Evolutionary conservation across 2,329 filamentous ascomycete genomes (phyloP).

Genomic region (Lachnellula occidentalis): DNA sequence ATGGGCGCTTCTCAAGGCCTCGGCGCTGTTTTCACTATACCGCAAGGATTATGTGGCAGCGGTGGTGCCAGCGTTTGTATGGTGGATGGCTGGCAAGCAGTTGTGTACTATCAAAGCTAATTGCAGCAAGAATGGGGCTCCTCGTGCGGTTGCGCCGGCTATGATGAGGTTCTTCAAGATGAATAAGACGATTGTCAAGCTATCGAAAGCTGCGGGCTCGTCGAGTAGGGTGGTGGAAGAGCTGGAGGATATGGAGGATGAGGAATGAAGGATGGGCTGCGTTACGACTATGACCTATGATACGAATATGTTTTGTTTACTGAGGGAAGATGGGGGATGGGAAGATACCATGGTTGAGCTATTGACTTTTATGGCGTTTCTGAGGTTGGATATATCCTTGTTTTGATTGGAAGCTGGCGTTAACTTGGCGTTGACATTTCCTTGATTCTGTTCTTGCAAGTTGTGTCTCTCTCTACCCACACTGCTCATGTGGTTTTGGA

Average conservation of each 20-base stretch:
- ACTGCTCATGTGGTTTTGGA: too few species aligned
- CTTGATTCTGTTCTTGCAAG: too few species aligned
- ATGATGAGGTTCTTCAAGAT: conserved; percentile 22
- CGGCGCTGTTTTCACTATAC: conserved; percentile 28
- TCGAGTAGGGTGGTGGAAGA: neutral
- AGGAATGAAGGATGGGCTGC: neutral
- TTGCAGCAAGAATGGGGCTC: neutral
- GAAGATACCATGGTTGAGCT: too few species aligned
- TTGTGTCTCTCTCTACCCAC: too few species aligned
- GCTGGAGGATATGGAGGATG: neutral
- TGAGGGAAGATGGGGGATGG: too few species aligned
- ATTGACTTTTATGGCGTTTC: too few species aligned
- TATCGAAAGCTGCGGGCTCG: neutral
- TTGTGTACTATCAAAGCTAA: conserved; percentile 24
- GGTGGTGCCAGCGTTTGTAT: conserved; percentile 17
- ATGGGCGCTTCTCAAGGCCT: conserved; percentile 44
- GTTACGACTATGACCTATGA: too few species aligned
- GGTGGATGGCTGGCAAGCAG: conserved; percentile 29
- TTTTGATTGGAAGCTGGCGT: too few species aligned
- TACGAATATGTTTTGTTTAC: too few species aligned
- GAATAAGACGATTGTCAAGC: conserved; percentile 15
- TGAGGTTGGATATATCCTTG: too few species aligned
- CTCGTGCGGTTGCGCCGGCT: conserved; percentile 1
- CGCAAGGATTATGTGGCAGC: neutral
- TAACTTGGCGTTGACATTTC: too few species aligned